A percentile compares a stretch with the other conserved stretches of the same genome.
These are phyloP conservation scores for Suhomyces bribrorum DNA, from an alignment of 1,139 yeast species.

Conservation along the genomic window DNA sequence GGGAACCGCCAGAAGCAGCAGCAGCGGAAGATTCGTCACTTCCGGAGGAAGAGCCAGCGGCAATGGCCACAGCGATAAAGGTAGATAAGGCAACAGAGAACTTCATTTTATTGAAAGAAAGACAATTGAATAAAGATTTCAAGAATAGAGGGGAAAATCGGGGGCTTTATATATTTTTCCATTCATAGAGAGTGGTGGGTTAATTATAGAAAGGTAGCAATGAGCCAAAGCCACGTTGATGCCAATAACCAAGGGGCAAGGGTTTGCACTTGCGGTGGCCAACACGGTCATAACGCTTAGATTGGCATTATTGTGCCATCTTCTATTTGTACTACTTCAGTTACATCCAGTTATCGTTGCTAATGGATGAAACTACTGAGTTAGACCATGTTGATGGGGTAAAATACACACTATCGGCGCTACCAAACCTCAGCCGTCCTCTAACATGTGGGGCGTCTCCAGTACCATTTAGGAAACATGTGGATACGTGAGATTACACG, in stretches of 20 bases:
- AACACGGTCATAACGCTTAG: background rate
- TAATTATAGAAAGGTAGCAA: conserved; percentile 10
- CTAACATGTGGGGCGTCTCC: background rate
- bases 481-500: background rate
- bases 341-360: background rate
- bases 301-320: background rate
- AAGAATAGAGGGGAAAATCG: background rate
- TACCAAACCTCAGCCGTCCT: background rate
- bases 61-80: conserved; percentile 10
- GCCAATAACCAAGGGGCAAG: background rate
- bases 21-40: conserved; percentile 8
- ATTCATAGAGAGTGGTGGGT: background rate
- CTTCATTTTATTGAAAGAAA: conserved; percentile 15
- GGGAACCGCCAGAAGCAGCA: conserved; percentile 1
- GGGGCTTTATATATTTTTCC: conserved; percentile 7
- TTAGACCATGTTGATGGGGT: background rate
- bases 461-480: background rate
- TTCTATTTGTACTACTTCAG: background rate
- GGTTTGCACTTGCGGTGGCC: background rate
- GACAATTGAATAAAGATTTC: background rate
- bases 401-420: background rate
- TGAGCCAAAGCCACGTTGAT: conserved; percentile 8
- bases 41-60: conserved; percentile 9
- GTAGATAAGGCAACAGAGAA: conserved; percentile 16
- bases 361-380: too few species aligned